Percentiles rank a stretch among this genome's conserved stretches.
These are phyloP conservation scores for Podila horticola DNA, from an alignment of 192 early-diverging fungal species.

Conservation along the genomic window DNA sequence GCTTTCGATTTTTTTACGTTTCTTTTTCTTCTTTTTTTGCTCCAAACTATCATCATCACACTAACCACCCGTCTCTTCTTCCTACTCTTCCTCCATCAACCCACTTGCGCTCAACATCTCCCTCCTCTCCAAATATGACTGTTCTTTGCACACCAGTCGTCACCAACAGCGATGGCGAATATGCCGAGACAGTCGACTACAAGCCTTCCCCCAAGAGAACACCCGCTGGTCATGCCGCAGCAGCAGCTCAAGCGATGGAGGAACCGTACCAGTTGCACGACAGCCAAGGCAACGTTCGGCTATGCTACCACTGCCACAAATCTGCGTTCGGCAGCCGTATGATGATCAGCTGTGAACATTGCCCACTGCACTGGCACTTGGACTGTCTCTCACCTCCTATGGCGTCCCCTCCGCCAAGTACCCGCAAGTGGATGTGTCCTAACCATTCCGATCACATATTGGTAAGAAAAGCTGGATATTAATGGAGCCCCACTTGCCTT, in stretches of 20 bases:
- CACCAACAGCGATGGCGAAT: constrained; percentile 55
- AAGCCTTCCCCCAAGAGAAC: constrained; percentile 30
- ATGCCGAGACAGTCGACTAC: constrained; percentile 48
- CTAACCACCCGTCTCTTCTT: background rate
- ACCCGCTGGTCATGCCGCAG: background rate
- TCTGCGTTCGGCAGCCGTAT: constrained; percentile 41
- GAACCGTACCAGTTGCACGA: constrained; percentile 49
- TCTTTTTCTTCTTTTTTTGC: background rate
- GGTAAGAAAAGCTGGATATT: constrained; percentile 42
- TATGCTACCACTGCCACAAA: constrained; percentile 56
- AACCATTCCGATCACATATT: constrained; percentile 56
- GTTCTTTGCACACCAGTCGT: constrained; percentile 29
- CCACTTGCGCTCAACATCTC: background rate
- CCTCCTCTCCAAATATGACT: background rate
- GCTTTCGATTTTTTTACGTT: background rate
- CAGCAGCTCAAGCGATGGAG: constrained; percentile 20
- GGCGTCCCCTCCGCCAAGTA: constrained; percentile 53
- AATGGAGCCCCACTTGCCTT: background rate
- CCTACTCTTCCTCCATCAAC: background rate
- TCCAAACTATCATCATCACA: too few relatives aligned
- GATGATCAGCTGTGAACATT: constrained; percentile 64
- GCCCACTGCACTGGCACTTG: constrained; percentile 63
- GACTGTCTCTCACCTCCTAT: constrained; percentile 64
- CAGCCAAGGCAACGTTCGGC: constrained; percentile 39
- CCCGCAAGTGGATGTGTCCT: constrained; percentile 67